Evolutionary conservation across 306 rosid species (phyloP), one percentile per base, ranked within the genome.

Genomic region (Psophocarpus tetragonolobus): DNA sequence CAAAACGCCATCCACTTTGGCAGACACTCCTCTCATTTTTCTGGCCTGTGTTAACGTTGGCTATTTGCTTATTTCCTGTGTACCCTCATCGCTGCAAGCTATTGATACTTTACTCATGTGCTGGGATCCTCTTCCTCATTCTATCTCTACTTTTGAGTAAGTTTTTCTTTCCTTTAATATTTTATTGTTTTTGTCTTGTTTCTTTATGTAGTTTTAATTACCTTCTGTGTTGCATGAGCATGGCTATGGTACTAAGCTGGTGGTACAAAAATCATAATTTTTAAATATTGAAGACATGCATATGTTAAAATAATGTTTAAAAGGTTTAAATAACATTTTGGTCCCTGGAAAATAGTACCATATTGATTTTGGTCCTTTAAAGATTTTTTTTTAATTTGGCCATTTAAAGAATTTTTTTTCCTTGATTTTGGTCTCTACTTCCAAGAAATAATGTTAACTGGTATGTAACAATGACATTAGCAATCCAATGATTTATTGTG

Each of bases 41-140:
- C 92, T 96, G 99, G 99, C 99, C 98, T 8, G 99, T 96, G 78
- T 74, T 92, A 75, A 96, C 99, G 5, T 84, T 96, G 84, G 99
- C 99, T 70, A 96, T 96, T 56, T 96, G 99, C 89, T 84, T 96
- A 85, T 96, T 96, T 88, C 99, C 99, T 12, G 97, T 96, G 68
- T 96, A 96, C 70, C 99, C 99, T 73, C 98, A 91, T 87, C 81
- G 89, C 70, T 91, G 97, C 98, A 96, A 96, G 88, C 85, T 96
- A 50, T 68, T 95, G 77, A 90, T 92, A 84, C 97, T 95, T 77
- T 95, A 95, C 91, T 91, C 96, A 0, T 95, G 99, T 3, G 97
- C 94, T 4, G 97, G 99, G 74, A 86, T 95, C 82, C 92, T 95
- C 39, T 81, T 92, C 75, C 97, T 95, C 71, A 89, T 95, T 69